Evolutionary conservation across 2,329 filamentous ascomycete species (phyloP).

Genomic region (Pyricularia pennisetigena): DNA sequence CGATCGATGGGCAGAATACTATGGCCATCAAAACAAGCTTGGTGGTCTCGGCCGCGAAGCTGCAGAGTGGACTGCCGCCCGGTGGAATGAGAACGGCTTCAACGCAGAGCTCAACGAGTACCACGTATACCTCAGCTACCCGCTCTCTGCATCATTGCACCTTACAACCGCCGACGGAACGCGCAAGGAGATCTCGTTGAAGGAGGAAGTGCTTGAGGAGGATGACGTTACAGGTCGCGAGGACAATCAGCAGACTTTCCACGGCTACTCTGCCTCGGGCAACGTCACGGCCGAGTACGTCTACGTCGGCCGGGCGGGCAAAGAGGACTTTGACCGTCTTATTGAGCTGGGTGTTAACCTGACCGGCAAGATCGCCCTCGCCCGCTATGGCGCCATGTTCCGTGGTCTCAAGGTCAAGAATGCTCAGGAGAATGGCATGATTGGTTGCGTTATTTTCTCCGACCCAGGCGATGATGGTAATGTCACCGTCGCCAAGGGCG

Average conservation of each 20-base stretch:
- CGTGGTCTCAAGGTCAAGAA: conserved; percentile 76
- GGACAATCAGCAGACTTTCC: conserved; percentile 66
- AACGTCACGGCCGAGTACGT: conserved; percentile 68
- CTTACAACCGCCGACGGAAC: conserved; percentile 29
- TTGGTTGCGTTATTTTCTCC: conserved; percentile 61
- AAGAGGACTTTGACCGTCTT: conserved; percentile 63
- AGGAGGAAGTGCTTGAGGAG: conserved; percentile 63
- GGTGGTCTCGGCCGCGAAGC: conserved; percentile 25
- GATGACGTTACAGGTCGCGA: conserved; percentile 63
- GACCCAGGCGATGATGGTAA: conserved; percentile 70
- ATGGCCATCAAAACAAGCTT: conserved; percentile 26
- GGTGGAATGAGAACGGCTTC: conserved; percentile 25
- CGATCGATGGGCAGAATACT: conserved; percentile 27
- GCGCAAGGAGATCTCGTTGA: conserved; percentile 54
- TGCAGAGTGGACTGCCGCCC: conserved; percentile 26
- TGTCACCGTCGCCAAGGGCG: conserved; percentile 64
- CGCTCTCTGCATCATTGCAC: conserved; percentile 41
- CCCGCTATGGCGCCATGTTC: conserved; percentile 68
- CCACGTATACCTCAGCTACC: conserved; percentile 52
- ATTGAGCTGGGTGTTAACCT: conserved; percentile 57
- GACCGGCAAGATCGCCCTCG: conserved; percentile 68
- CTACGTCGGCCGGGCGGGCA: conserved; percentile 70
- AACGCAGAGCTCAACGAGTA: conserved; percentile 32
- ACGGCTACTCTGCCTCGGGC: conserved; percentile 72
- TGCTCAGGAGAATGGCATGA: conserved; percentile 67